Evolutionary conservation across 2,329 filamentous ascomycete genomes (phyloP).

Genomic region (Aureobasidium sp.): DNA sequence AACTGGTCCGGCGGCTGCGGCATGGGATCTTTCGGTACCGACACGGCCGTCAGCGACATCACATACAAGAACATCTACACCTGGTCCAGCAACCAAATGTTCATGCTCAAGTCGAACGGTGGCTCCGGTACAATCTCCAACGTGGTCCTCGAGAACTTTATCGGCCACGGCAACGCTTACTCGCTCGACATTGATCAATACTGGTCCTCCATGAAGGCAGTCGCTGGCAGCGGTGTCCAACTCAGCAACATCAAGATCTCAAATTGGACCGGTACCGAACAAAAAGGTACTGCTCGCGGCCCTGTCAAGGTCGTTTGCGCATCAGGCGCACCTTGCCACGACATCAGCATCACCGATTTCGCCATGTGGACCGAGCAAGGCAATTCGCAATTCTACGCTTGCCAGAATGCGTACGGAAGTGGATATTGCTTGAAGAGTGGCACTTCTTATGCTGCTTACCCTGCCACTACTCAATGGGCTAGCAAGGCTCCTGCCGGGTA

Average conservation of each 20-base stretch:
- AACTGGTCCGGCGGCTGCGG: constrained; percentile 55
- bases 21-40: constrained; percentile 48
- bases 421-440: constrained; percentile 42
- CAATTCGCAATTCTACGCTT: constrained; percentile 36
- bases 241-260: constrained; percentile 47
- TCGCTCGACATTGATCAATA: constrained; percentile 49
- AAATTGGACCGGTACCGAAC: constrained; percentile 51
- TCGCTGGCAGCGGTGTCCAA: constrained; percentile 45
- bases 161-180: constrained; percentile 54
- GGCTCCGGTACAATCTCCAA: constrained; percentile 49
- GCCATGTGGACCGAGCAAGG: constrained; percentile 47
- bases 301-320: constrained; percentile 50
- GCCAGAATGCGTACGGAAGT: constrained; percentile 43
- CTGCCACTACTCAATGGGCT: constrained; percentile 30
- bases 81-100: constrained; percentile 55
- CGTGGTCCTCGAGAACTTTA: constrained; percentile 50
- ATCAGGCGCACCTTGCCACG: constrained; percentile 45
- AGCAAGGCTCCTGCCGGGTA: constrained; percentile 34
- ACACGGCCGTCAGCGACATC: constrained; percentile 46
- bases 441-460: constrained; percentile 24
- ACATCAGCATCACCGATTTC: constrained; percentile 46
- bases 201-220: constrained; percentile 41
- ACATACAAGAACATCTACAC: constrained; percentile 54
- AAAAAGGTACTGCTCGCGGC: constrained; percentile 44
- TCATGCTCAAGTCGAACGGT: constrained; percentile 53